phyloP scores from a whole-genome alignment of 2,329 filamentous ascomycete genomes.

The Chalara sp. region DNA sequence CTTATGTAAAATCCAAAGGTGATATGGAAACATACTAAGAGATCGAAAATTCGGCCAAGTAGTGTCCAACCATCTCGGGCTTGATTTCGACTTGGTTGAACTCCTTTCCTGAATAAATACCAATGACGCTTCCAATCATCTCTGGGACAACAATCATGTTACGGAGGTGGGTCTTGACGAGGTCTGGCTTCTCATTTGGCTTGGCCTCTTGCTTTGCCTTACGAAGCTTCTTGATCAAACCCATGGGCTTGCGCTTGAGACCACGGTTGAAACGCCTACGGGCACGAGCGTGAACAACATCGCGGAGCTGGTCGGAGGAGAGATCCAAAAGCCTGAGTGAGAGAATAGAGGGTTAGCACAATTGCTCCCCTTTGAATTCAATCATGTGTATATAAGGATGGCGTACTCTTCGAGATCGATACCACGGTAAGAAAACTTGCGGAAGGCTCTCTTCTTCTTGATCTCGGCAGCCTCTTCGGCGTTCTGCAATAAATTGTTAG shows the following conservation, averaged over 20 bases:
- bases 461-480: slow-evolving; percentile 97
- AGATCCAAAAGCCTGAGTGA: slow-evolving; percentile 86
- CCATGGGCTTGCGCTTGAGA: slow-evolving; percentile 99
- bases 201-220: slow-evolving; percentile 98
- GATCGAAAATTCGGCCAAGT: slow-evolving; percentile 99
- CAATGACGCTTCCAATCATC: slow-evolving; percentile 98
- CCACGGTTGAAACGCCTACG: slow-evolving; percentile 99
- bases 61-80: slow-evolving; percentile 99
- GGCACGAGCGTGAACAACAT: slow-evolving; percentile 98
- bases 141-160: slow-evolving; percentile 99
- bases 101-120: slow-evolving; percentile 99
- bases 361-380: slow-evolving; percentile 28
- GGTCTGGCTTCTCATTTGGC: slow-evolving; percentile 99
- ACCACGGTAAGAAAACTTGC: slow-evolving; percentile 99
- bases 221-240: slow-evolving; percentile 99
- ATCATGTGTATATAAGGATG: slow-evolving; percentile 15
- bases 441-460: slow-evolving; percentile 99
- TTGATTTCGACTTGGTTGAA: slow-evolving; percentile 99
- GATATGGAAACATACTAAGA: slow-evolving; percentile 72
- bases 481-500: slow-evolving; percentile 52
- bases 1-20: slow-evolving; percentile 1
- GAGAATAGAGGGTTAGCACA: slow-evolving; percentile 28
- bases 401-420: slow-evolving; percentile 99
- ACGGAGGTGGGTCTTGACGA: slow-evolving; percentile 98
- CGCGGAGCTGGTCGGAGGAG: slow-evolving; percentile 94